Conservation (phyloP, 305 asterid genomes). For the Plantago coronopus region DNA sequence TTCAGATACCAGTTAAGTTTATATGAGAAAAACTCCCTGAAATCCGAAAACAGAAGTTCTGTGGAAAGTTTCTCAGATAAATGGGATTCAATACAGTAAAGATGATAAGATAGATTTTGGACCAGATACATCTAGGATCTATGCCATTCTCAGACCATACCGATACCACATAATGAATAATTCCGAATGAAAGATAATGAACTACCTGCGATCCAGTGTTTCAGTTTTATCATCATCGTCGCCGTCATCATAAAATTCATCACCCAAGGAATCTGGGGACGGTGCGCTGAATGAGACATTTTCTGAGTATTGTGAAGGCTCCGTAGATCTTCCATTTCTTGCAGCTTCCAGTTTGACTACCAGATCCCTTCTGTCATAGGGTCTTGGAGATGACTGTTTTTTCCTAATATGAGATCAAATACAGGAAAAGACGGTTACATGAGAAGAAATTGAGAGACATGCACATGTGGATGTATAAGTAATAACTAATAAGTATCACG, state of each 20-base stretch:
- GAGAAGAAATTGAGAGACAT: slow-evolving; percentile 1
- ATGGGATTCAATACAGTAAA: too few species aligned
- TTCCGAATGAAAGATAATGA: not conserved
- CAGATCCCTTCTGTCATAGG: slow-evolving; percentile 51
- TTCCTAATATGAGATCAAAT: slow-evolving; percentile 44
- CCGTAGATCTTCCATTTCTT: slow-evolving; percentile 59
- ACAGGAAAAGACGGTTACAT: slow-evolving; percentile 14
- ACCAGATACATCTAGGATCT: too few species aligned
- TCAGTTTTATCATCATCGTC: slow-evolving; percentile 41
- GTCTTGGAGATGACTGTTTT: slow-evolving; percentile 55
- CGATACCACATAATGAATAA: not conserved
- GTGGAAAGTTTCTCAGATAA: too few species aligned
- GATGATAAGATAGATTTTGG: too few species aligned
- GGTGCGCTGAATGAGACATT: slow-evolving; percentile 36
- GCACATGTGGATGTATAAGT: slow-evolving; percentile 5
- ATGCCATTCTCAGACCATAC: not conserved
- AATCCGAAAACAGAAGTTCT: too few species aligned
- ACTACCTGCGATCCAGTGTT: slow-evolving; percentile 67
- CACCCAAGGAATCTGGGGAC: slow-evolving; percentile 63
- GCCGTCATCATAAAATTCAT: slow-evolving; percentile 48
- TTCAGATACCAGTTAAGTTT: too few species aligned
- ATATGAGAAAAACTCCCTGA: too few species aligned
- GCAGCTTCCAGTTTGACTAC: slow-evolving; percentile 42
- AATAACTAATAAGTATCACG: slow-evolving; percentile 1
- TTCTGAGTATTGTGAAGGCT: slow-evolving; percentile 54